These are phyloP conservation scores for Leptoxyphium fumago DNA, from an alignment of 2,329 filamentous ascomycete species.

Conservation along the genomic window DNA sequence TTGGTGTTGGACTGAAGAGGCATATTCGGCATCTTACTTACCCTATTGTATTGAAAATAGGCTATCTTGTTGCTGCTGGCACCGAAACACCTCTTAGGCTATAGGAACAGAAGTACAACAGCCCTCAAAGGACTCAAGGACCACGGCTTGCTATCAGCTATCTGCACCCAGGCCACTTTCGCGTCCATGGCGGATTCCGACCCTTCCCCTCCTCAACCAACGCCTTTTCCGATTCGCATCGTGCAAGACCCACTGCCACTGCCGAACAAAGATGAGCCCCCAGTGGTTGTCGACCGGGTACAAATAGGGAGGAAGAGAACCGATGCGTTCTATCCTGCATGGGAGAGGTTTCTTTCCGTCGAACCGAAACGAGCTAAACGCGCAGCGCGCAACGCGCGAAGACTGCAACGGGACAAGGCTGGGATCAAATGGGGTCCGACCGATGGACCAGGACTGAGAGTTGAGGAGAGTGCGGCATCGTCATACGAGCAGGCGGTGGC, in stretches of 20 bases:
- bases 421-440: slow-evolving; percentile 7
- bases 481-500: slow-evolving; percentile 60
- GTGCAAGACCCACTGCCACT: slow-evolving; percentile 4
- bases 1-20: no score
- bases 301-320: neutral
- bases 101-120: no score
- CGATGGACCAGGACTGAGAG: slow-evolving; percentile 12
- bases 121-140: no score
- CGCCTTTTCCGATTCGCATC: slow-evolving; percentile 15
- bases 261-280: neutral
- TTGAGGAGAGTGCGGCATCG: slow-evolving; percentile 13
- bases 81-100: no score
- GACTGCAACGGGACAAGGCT: slow-evolving; percentile 9
- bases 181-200: slow-evolving; percentile 5
- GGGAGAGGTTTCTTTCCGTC: slow-evolving; percentile 17
- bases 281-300: slow-evolving; percentile 1
- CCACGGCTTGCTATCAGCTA: no score
- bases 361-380: slow-evolving; percentile 15
- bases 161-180: no score
- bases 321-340: slow-evolving; percentile 11
- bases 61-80: no score
- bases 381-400: slow-evolving; percentile 8
- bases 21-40: no score
- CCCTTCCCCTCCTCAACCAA: slow-evolving; percentile 7
- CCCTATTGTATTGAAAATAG: no score